Evolutionary conservation across 345 rosid species (phyloP).

Genomic region (Nasturtium officinale): DNA sequence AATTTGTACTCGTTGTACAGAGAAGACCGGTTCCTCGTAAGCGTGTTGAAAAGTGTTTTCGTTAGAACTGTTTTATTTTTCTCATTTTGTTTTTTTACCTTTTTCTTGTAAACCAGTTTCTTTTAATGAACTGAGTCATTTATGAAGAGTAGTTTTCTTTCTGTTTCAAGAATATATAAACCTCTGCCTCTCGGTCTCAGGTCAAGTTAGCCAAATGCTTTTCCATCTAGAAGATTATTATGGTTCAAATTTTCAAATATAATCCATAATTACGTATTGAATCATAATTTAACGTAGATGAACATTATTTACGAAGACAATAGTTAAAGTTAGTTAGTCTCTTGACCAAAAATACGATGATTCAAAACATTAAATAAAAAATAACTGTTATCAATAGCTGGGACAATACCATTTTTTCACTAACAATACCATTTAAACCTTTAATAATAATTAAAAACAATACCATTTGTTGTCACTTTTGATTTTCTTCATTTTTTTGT

Average conservation of each 20-base stretch:
- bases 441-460: too few species aligned
- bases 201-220: conserved; percentile 36
- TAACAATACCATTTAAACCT: too few species aligned
- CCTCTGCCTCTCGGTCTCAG: conserved; percentile 11
- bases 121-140: neutral
- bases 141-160: neutral
- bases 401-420: too few species aligned
- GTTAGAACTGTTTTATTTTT: neutral
- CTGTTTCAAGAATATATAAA: too few species aligned
- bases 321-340: neutral
- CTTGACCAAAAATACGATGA: too few species aligned
- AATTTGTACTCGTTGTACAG: conserved; percentile 21
- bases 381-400: neutral
- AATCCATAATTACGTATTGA: neutral
- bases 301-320: neutral
- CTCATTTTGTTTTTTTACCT: neutral
- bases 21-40: conserved; percentile 35
- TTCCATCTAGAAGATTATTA: conserved; percentile 35
- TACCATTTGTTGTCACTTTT: neutral
- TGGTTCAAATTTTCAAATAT: neutral
- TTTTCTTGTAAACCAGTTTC: too few species aligned
- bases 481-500: neutral
- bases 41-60: conserved; percentile 32
- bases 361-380: neutral
- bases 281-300: neutral